A percentile compares a stretch with the other conserved stretches of the same genome.
Evolutionary conservation across 306 rosid species (phyloP).

Genomic region (Glycine latifolia): DNA sequence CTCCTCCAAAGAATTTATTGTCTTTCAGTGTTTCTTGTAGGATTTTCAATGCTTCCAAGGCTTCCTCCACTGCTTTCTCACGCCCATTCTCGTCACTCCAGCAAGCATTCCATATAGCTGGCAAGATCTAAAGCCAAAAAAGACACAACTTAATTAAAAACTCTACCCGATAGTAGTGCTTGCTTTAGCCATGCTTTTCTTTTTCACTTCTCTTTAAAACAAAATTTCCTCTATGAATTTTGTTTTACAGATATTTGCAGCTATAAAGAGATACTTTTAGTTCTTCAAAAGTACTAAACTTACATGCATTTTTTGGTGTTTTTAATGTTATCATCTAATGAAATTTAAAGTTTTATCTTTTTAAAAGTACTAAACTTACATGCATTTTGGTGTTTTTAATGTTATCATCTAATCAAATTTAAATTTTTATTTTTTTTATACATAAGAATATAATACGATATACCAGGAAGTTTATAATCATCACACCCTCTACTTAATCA

Average conservation of each 20-base stretch:
- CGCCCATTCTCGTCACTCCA: constrained; percentile 57
- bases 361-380: not conserved
- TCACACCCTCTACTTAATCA: too few species aligned
- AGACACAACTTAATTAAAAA: too few species aligned
- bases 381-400: too few species aligned
- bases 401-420: not conserved
- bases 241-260: too few species aligned
- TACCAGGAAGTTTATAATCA: too few species aligned
- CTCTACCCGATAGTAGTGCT: constrained; percentile 22
- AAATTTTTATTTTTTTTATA: too few species aligned
- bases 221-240: not conserved
- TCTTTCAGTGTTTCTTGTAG: constrained; percentile 55
- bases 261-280: not conserved
- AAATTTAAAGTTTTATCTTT: too few species aligned
- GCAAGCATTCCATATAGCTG: constrained; percentile 63
- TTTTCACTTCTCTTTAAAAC: not conserved
- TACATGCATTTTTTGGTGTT: not conserved
- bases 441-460: too few species aligned
- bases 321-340: too few species aligned
- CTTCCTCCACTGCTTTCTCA: constrained; percentile 58
- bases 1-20: constrained; percentile 68
- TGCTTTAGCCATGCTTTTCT: not conserved
- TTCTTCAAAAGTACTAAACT: not conserved
- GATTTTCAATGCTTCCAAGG: constrained; percentile 57
- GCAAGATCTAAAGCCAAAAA: constrained; percentile 49